phyloP scores from a whole-genome alignment of 352 stramenopile species.

The Hyaloperonospora brassicae region DNA sequence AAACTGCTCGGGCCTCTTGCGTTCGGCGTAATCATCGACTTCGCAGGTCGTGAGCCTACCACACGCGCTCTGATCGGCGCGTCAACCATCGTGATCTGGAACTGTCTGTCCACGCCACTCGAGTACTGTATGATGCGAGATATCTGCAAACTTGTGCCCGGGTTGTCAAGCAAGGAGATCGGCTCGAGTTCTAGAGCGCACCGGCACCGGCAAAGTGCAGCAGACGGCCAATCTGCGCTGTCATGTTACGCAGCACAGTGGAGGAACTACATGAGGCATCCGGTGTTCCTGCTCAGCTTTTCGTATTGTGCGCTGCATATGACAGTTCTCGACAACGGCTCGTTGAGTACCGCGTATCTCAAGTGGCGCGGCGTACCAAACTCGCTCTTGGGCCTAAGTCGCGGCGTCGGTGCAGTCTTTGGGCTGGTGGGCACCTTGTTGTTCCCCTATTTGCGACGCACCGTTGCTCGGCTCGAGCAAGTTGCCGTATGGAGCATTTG shows the following conservation, averaged over 20 bases:
- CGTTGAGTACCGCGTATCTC: slow-evolving; percentile 54
- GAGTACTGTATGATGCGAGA: slow-evolving; percentile 71
- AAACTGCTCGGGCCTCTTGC: slow-evolving; percentile 62
- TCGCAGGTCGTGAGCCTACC: slow-evolving; percentile 50
- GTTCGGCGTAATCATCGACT: slow-evolving; percentile 78
- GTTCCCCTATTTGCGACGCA: slow-evolving; percentile 32
- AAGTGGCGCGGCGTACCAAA: slow-evolving; percentile 53
- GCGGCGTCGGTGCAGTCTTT: slow-evolving; percentile 38
- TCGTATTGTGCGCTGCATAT: slow-evolving; percentile 50
- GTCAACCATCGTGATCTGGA: slow-evolving; percentile 67
- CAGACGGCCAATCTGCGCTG: slow-evolving; percentile 8
- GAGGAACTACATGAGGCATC: slow-evolving; percentile 34
- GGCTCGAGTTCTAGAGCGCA: slow-evolving; percentile 8
- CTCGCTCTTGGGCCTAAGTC: slow-evolving; percentile 34
- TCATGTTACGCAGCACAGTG: slow-evolving; percentile 31
- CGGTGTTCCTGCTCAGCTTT: slow-evolving; percentile 47
- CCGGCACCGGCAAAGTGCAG: slow-evolving; percentile 1
- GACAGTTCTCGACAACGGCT: slow-evolving; percentile 45
- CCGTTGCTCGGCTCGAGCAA: slow-evolving; percentile 29
- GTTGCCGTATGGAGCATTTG: slow-evolving; percentile 53
- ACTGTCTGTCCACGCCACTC: slow-evolving; percentile 61
- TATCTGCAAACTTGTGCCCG: slow-evolving; percentile 51
- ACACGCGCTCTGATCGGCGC: slow-evolving; percentile 59
- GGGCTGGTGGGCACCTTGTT: slow-evolving; percentile 45
- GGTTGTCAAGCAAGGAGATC: slow-evolving; percentile 34